Conservation (phyloP, 2,329 filamentous ascomycete genomes). For the Neofusicoccum cordaticola region DNA sequence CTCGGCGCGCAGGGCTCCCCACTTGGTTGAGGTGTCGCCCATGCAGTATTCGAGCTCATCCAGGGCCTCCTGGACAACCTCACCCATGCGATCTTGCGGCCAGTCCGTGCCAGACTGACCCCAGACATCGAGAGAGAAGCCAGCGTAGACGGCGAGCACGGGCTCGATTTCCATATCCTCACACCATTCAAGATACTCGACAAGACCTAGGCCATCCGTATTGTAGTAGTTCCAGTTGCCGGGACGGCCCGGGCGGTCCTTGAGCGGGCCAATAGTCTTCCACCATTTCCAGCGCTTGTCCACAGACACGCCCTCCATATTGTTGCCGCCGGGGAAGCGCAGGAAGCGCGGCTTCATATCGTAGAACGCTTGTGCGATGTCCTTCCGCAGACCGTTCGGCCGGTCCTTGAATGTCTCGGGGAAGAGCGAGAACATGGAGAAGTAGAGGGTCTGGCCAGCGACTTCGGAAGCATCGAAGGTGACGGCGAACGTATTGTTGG, state of each 20-base stretch:
- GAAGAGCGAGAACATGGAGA: conserved; percentile 54
- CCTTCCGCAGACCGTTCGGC: conserved; percentile 50
- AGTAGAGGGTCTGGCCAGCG: conserved; percentile 43
- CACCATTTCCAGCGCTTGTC: conserved; percentile 50
- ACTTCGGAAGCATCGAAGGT: conserved; percentile 48
- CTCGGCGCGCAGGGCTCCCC: conserved; percentile 33
- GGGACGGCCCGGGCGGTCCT: conserved; percentile 46
- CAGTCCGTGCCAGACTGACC: conserved; percentile 35
- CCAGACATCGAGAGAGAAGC: conserved; percentile 42
- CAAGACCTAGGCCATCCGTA: conserved; percentile 45
- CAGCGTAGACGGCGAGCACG: conserved; percentile 44
- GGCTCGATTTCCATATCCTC: conserved; percentile 46
- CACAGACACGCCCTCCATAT: conserved; percentile 43
- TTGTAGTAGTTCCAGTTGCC: conserved; percentile 48
- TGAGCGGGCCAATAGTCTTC: conserved; percentile 50
- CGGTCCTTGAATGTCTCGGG: conserved; percentile 54
- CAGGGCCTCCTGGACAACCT: conserved; percentile 39
- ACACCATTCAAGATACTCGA: conserved; percentile 49
- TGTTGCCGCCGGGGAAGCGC: conserved; percentile 53
- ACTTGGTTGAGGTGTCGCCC: conserved; percentile 30
- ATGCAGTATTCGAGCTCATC: conserved; percentile 34
- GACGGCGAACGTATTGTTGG: conserved; percentile 52
- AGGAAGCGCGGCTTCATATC: conserved; percentile 46
- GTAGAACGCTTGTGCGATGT: conserved; percentile 48
- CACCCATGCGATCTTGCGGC: conserved; percentile 34